A percentile compares a stretch with the other conserved stretches of the same genome.
Conservation (phyloP, 1,284 basidiomycete species). For the Ustilago vetiveriae region DNA sequence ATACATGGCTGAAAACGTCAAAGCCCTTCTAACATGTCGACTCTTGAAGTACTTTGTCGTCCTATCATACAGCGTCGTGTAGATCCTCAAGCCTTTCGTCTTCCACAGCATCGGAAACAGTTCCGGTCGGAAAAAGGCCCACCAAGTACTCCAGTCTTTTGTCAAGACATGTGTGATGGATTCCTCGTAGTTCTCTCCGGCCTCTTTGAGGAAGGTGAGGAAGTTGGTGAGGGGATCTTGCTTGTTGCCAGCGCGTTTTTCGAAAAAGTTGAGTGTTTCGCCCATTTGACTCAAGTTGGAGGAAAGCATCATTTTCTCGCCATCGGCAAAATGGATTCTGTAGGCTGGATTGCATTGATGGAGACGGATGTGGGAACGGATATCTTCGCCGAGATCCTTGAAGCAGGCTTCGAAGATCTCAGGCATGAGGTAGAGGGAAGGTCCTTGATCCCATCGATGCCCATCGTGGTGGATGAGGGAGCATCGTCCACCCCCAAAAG, state of each 20-base stretch:
- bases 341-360: constrained; percentile 59
- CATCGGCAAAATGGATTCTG: constrained; percentile 57
- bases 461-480: constrained; percentile 70
- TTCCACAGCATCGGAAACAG: constrained; percentile 68
- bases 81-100: constrained; percentile 56
- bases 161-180: constrained; percentile 69
- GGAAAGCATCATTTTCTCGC: constrained; percentile 67
- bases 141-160: constrained; percentile 69
- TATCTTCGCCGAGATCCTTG: constrained; percentile 69
- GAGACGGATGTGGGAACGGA: constrained; percentile 69
- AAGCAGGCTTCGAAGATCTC: constrained; percentile 70
- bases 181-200: constrained; percentile 69
- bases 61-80: constrained; percentile 65
- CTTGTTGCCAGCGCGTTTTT: constrained; percentile 69
- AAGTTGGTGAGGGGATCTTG: constrained; percentile 63
- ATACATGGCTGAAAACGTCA: constrained; percentile 44
- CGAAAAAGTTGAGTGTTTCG: constrained; percentile 70
- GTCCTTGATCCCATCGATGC: constrained; percentile 69
- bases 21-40: constrained; percentile 67
- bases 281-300: constrained; percentile 70
- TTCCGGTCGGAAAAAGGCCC: constrained; percentile 68
- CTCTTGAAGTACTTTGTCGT: constrained; percentile 70
- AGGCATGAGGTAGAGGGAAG: constrained; percentile 70
- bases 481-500: constrained; percentile 70
- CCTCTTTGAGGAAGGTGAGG: constrained; percentile 68